Percentiles rank a stretch among this genome's conserved stretches.
These are phyloP conservation scores for Trichoderma atroviride DNA, from an alignment of 2,329 filamentous ascomycete species.

Conservation along the genomic window DNA sequence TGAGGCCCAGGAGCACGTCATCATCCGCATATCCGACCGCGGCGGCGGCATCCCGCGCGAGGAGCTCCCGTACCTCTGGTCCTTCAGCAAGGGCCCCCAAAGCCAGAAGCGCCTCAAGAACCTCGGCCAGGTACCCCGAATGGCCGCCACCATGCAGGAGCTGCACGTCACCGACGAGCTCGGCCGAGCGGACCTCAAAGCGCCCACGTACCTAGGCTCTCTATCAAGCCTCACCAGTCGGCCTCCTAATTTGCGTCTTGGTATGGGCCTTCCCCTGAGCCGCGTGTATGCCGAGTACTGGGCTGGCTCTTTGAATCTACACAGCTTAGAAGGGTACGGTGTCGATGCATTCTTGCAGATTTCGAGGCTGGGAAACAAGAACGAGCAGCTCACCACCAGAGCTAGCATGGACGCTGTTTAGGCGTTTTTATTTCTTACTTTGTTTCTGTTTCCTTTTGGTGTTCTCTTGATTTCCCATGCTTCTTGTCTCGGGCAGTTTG, in stretches of 20 bases:
- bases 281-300: conserved; percentile 97
- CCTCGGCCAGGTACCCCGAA: conserved; percentile 80
- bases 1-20: conserved; percentile 91
- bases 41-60: conserved; percentile 88
- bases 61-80: conserved; percentile 89
- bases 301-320: conserved; percentile 88
- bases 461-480: background rate
- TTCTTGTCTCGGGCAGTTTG: background rate
- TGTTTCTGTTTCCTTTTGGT: background rate
- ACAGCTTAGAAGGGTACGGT: conserved; percentile 93
- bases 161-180: conserved; percentile 57
- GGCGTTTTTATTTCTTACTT: background rate
- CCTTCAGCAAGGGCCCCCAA: conserved; percentile 90
- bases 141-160: conserved; percentile 93
- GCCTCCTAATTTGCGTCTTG: conserved; percentile 82
- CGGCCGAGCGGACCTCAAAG: conserved; percentile 46
- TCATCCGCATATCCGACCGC: conserved; percentile 93
- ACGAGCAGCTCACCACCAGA: conserved; percentile 83
- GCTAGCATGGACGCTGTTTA: conserved; percentile 77
- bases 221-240: conserved; percentile 78
- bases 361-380: conserved; percentile 95
- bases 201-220: conserved; percentile 58
- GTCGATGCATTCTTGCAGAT: conserved; percentile 96
- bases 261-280: conserved; percentile 92
- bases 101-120: conserved; percentile 79